Evolutionary conservation across 2,329 filamentous ascomycete genomes (phyloP), one percentile per base, ranked within the genome.

Genomic region (Paraconiothyrium brasiliense): DNA sequence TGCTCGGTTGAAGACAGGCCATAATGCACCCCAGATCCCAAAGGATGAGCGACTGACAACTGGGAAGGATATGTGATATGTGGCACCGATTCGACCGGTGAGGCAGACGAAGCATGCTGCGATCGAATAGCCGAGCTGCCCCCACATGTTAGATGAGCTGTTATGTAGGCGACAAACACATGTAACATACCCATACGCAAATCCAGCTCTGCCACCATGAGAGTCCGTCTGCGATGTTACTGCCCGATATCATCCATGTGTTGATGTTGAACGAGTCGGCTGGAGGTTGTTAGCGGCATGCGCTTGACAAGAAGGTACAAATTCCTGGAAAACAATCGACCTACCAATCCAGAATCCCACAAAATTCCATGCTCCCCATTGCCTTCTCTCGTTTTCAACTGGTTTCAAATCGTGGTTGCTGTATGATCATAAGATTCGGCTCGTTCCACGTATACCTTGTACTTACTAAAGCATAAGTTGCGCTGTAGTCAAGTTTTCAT

Each of bases 231-330:
- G 90, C 86, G 37, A 96, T 92, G 87, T 93, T 93, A 41, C 91
- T 89, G 1, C 91, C 92, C 0, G 92, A 91, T 65, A 96, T 95
- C 92, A 96, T 97, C 93, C 92, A 96, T 1, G 92, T 95, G 79
- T 94, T 95, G 72, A 80, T 80, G 64, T 80, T 80, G 70, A 80
- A 80, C 2, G 77, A 79, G 80, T 88, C 67, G 50, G 72, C 72
- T 72, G 60, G 67, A 41, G 20, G 35, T 41, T 20, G 22, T 43
- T 47, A 54, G 43, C 39, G 14, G 16, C 20, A 4, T 39, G 43
- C 24, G 44, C 13, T 9, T 22, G 24, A 35, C 4, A 34, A 49
- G 34, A 30, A n/a, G 16, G 20, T 27, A 27, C 16, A 20, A 16
- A 34, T 32, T 16, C n/a, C 41, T 30, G 44, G 27, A 34, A 16